Base-by-base conservation (phyloP, 2,329 filamentous ascomycete species). In the Alternaria postmessia region DNA sequence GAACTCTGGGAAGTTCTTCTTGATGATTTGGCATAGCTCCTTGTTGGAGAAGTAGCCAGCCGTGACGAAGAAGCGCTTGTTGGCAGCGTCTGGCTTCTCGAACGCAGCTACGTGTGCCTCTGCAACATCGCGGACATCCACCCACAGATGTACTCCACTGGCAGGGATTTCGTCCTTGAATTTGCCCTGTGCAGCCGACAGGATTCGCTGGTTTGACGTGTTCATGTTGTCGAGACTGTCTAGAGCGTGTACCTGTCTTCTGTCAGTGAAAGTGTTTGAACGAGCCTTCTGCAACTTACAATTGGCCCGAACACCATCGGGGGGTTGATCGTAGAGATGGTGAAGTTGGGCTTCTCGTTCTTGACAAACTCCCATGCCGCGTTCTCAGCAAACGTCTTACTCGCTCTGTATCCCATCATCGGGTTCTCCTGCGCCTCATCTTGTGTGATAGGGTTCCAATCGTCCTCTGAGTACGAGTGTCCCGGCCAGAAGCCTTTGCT, bases 141-240 rank as follows among this genome's bases (percentile, higher is more conserved):
- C 78, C 79, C 80, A 82, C 30, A 81, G 58, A 61, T 76, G 88
- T 1, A 84, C 84, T 0, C 83, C 85, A 0, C 87, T 90, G 0
- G 87, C 82, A 0, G 85, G 81, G 9, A 91, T 83, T 26, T 83
- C 81, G 2, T 85, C 79, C 64, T 86, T 88, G 73, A 81, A 84
- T 60, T 86, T 84, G 18, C 90, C 91, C 7, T 82, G 84, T n/a
- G 89, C 83, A 52, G 91, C 78, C 61, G 89, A 84, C 8, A 86
- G 81, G 54, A 92, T 84, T 20, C 88, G 85, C 66, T 88, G 84
- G 74, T 93, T 93, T 14, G 89, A 91, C 1, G 89, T 91, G 79
- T 93, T 94, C 62, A 93, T 80, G 2, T 80, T 80, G n/a, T 87
- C 84, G 0, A 91, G 81, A 22, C 81, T 84, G 62, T 88, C 85